Conservation (phyloP, 2,329 filamentous ascomycete species). For the Sordariomycetes sp. region DNA sequence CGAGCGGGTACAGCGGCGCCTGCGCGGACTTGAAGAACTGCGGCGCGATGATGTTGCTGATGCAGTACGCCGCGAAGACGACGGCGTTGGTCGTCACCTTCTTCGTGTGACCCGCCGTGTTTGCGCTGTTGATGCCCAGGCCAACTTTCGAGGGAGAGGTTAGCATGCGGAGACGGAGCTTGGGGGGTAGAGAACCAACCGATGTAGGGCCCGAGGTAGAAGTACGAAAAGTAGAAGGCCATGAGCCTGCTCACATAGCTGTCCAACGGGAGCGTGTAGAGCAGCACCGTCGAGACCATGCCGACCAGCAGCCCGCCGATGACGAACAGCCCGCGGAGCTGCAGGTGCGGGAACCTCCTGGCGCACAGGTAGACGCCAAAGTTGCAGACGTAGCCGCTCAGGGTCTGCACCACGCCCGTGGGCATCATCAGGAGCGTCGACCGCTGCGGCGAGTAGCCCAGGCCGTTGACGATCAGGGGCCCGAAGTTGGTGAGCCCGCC, state of each 20-base stretch:
- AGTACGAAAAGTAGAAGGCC: conserved; percentile 8
- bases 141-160: too few relatives aligned
- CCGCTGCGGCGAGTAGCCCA: neutral
- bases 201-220: conserved; percentile 18
- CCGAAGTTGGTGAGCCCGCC: conserved; percentile 26
- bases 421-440: conserved; percentile 5
- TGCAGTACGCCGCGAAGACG: conserved; percentile 31
- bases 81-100: conserved; percentile 31
- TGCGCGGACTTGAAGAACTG: conserved; percentile 24
- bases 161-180: too few relatives aligned
- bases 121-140: conserved; percentile 14
- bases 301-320: too few relatives aligned
- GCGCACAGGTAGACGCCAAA: too few relatives aligned
- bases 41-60: conserved; percentile 26
- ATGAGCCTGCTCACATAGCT: too few relatives aligned
- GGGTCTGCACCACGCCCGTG: too few relatives aligned
- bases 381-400: conserved; percentile 13
- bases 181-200: neutral
- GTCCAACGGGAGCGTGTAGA: too few relatives aligned
- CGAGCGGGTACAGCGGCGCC: conserved; percentile 20
- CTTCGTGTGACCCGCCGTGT: conserved; percentile 24
- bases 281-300: too few relatives aligned
- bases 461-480: conserved; percentile 3
- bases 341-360: too few relatives aligned
- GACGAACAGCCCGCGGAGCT: too few relatives aligned